Base-by-base conservation (phyloP, 495 filamentous ascomycete genomes). In the Xylaria sp. region DNA sequence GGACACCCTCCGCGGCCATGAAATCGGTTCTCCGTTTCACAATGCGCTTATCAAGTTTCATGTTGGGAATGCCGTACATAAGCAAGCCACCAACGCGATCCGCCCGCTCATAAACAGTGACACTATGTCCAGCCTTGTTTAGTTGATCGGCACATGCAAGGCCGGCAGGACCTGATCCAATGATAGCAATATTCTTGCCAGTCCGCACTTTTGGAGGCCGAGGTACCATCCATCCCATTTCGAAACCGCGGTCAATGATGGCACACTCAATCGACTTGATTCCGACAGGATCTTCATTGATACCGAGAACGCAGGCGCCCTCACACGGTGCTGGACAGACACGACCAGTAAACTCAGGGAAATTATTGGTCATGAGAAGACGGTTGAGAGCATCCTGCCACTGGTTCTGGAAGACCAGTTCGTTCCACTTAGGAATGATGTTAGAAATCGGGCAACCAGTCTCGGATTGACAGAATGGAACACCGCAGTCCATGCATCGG, bases 181-280 rank as follows among this genome's bases (percentile, higher is more conserved):
- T 94, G 78, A 99, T 85, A 53, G 95, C 94, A 74, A 98, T 83
- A 44, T 84, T 97, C 87, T 97, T 97, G 80, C 95, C 95, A 53
- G 92, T 96, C 72, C 96, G 94, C 63, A 89, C 84, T 78, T 89
- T 79, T 3, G 96, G 96, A 57, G 92, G 92, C 33, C 83, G 85
- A 71, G 96, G 97, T 15, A 97, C 87, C 92, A 99, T 97, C 96
- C 96, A 99, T 69, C 97, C 96, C 93, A 93, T 97, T 82, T 99
- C 94, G 78, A 98, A 99, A 63, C 97, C 96, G 73, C 97, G 94
- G 77, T 99, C 96, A 73, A 99, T 99, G 81, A 99, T 98, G 69
- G 96, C 96, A 80, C 96, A 99, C 79, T 99, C 96, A 73, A 99
- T 98, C 1, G 93, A 97, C 85, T 99, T 99, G 87, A 99, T 99